A percentile compares a stretch with the other conserved stretches of the same genome.
These are phyloP conservation scores for Cercis canadensis DNA, from an alignment of 306 rosid genomes.

Conservation along the genomic window DNA sequence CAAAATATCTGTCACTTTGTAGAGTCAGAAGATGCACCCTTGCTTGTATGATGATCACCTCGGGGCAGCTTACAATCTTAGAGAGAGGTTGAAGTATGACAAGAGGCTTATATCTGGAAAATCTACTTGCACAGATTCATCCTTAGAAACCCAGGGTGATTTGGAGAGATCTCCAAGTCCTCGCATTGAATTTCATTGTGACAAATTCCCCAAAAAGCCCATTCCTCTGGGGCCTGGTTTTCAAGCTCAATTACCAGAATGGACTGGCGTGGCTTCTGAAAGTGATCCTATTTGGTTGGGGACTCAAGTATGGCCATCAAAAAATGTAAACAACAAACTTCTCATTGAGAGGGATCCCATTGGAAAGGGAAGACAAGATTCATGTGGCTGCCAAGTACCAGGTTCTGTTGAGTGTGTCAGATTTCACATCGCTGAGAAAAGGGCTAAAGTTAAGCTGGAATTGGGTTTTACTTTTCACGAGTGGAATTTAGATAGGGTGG, in stretches of 20 bases:
- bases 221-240: constrained; percentile 50
- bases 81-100: constrained; percentile 56
- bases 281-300: constrained; percentile 85
- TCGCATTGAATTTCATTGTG: constrained; percentile 33
- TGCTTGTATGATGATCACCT: constrained; percentile 64
- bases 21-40: constrained; percentile 79
- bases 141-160: constrained; percentile 35
- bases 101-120: constrained; percentile 42
- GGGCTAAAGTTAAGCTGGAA: constrained; percentile 62
- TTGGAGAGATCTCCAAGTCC: constrained; percentile 37
- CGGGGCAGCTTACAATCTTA: constrained; percentile 62
- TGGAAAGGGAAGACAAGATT: constrained; percentile 85
- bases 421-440: constrained; percentile 76
- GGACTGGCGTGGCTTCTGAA: constrained; percentile 58
- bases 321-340: constrained; percentile 39
- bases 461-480: constrained; percentile 64
- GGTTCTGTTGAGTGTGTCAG: constrained; percentile 71
- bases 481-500: constrained; percentile 65
- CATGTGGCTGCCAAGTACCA: constrained; percentile 64
- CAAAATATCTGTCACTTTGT: constrained; percentile 45
- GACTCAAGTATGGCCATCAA: constrained; percentile 66
- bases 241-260: constrained; percentile 73
- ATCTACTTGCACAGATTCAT: constrained; percentile 32
- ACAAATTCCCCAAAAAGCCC: constrained; percentile 23
- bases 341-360: constrained; percentile 76